Conservation (phyloP, 2,329 filamentous ascomycete species). For the Calonectria ilicicola region DNA sequence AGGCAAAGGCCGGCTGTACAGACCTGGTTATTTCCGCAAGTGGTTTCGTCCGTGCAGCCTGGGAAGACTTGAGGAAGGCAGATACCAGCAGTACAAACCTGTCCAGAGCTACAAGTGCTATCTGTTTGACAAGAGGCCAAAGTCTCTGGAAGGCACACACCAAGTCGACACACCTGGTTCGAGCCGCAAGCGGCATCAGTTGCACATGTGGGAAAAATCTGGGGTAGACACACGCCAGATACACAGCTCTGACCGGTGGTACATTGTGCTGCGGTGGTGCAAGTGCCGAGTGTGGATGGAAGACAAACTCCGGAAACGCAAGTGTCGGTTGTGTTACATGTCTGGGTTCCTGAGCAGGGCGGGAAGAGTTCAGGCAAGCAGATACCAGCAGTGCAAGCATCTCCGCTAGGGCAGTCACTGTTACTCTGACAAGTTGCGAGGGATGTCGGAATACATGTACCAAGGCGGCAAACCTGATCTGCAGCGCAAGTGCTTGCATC, state of each 20-base stretch:
- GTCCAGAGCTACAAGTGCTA: neutral
- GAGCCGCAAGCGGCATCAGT: neutral
- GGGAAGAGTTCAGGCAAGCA: constrained; percentile 3
- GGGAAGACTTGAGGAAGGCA: constrained; percentile 11
- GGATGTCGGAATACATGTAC: neutral
- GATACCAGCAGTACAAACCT: constrained; percentile 3
- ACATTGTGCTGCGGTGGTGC: neutral
- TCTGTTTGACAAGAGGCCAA: neutral
- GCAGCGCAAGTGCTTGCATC: neutral
- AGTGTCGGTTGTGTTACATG: neutral
- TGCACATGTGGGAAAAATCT: neutral
- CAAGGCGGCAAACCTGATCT: neutral
- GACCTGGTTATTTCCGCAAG: neutral
- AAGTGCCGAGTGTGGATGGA: neutral
- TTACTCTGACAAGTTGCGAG: neutral
- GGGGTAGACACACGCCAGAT: constrained; percentile 5
- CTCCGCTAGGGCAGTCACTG: neutral
- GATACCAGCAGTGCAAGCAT: constrained; percentile 3
- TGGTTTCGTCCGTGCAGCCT: neutral
- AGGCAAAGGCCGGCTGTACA: constrained; percentile 2
- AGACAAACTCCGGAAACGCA: neutral
- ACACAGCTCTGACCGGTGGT: neutral
- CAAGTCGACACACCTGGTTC: neutral
- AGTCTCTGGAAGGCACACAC: neutral
- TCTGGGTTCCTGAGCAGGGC: neutral